Evolutionary conservation across 1,139 yeast species (phyloP).

Genomic region (Scheffersomyces illinoinensis): DNA sequence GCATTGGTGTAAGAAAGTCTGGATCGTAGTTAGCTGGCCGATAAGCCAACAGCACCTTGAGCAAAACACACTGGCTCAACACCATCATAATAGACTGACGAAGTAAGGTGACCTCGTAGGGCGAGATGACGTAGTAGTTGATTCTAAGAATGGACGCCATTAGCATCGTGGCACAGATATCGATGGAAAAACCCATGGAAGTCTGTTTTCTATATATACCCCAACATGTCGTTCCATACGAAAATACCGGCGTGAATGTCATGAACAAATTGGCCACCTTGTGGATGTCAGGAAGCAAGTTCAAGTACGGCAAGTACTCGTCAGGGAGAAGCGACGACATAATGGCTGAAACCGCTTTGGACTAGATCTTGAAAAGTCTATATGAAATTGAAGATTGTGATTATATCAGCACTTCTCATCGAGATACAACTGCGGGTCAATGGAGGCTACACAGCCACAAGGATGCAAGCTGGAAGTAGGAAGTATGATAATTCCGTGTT

Average conservation of each 20-base stretch:
- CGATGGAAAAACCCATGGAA: slow-evolving; percentile 79
- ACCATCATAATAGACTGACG: slow-evolving; percentile 81
- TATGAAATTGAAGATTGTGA: too few relatives aligned
- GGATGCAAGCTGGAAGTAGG: too few relatives aligned
- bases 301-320: slow-evolving; percentile 29
- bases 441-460: too few relatives aligned
- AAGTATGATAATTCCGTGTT: too few relatives aligned
- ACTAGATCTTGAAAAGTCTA: too few relatives aligned
- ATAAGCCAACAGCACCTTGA: slow-evolving; percentile 63
- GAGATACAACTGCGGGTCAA: too few relatives aligned
- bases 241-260: slow-evolving; percentile 76
- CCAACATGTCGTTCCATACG: slow-evolving; percentile 81
- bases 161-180: slow-evolving; percentile 89
- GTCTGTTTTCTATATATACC: slow-evolving; percentile 64
- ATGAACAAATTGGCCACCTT: slow-evolving; percentile 46
- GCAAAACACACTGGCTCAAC: slow-evolving; percentile 63
- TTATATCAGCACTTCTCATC: too few relatives aligned
- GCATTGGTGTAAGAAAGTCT: slow-evolving; percentile 36
- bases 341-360: not conserved
- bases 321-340: slow-evolving; percentile 19
- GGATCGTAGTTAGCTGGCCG: slow-evolving; percentile 49
- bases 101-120: slow-evolving; percentile 73
- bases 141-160: slow-evolving; percentile 74
- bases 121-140: slow-evolving; percentile 73
- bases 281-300: slow-evolving; percentile 47